Conservation (phyloP, 1,284 basidiomycete species). For the Pseudozyma hubeiensis region DNA sequence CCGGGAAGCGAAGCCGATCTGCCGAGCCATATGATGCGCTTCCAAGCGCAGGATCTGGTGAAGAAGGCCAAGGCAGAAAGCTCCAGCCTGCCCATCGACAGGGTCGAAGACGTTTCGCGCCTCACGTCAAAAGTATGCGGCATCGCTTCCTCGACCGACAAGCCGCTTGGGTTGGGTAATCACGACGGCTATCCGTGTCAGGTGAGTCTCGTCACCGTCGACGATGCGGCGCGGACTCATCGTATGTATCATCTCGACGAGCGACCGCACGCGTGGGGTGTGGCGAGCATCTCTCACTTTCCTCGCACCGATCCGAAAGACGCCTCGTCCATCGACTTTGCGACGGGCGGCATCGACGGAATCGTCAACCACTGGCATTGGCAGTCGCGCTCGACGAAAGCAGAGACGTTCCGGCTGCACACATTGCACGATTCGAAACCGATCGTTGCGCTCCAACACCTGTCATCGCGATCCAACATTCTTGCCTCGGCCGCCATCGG, state of each 20-base stretch:
- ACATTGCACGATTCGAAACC: slow-evolving; percentile 33
- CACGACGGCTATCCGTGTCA: slow-evolving; percentile 34
- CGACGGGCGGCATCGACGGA: slow-evolving; percentile 46
- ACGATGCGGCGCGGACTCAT: slow-evolving; percentile 11
- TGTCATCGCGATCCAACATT: slow-evolving; percentile 16
- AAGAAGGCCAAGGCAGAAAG: slow-evolving; percentile 16
- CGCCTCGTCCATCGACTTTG: slow-evolving; percentile 36
- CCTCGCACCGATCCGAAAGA: slow-evolving; percentile 29
- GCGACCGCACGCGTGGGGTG: slow-evolving; percentile 32
- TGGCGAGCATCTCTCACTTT: slow-evolving; percentile 33
- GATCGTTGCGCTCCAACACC: slow-evolving; percentile 35
- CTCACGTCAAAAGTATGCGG: slow-evolving; percentile 45
- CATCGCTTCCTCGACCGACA: slow-evolving; percentile 35
- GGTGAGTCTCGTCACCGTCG: slow-evolving; percentile 38
- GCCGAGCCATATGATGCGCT: slow-evolving; percentile 18
- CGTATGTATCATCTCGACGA: slow-evolving; percentile 39
- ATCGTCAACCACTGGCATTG: slow-evolving; percentile 47
- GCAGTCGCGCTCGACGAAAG: slow-evolving; percentile 11
- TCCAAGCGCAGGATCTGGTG: slow-evolving; percentile 7
- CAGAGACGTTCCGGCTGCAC: slow-evolving; percentile 23
- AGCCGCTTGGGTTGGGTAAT: slow-evolving; percentile 29
- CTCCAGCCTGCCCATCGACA: slow-evolving; percentile 18
- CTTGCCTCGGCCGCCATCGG: slow-evolving; percentile 37
- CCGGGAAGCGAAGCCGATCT: background rate
- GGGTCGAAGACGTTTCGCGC: slow-evolving; percentile 32